These are phyloP conservation scores for Saccharomycopsis babjevae DNA, from an alignment of 805 yeast species.

Conservation along the genomic window DNA sequence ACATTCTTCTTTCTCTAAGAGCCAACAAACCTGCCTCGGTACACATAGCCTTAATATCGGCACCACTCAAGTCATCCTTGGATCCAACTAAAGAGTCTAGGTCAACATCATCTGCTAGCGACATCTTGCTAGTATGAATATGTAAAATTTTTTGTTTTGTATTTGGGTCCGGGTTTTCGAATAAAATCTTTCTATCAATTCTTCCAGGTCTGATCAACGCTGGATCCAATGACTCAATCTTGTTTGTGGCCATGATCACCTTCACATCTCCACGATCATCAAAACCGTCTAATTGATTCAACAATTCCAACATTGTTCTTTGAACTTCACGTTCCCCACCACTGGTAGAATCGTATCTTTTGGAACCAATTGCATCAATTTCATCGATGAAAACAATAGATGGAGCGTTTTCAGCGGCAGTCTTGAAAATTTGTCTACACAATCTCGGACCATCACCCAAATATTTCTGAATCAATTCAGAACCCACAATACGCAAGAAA, in stretches of 20 bases:
- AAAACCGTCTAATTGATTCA: constrained; percentile 93
- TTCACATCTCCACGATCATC: constrained; percentile 90
- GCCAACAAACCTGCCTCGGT: constrained; percentile 98
- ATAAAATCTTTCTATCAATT: constrained; percentile 92
- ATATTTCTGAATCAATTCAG: constrained; percentile 93
- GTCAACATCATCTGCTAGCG: constrained; percentile 86
- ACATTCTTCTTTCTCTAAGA: constrained; percentile 89
- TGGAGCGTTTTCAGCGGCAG: constrained; percentile 95
- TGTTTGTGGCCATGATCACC: constrained; percentile 95
- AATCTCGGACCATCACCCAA: constrained; percentile 97
- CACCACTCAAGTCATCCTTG: constrained; percentile 97
- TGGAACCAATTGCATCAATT: constrained; percentile 98
- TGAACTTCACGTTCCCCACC: constrained; percentile 96
- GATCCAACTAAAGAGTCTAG: constrained; percentile 87
- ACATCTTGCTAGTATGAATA: constrained; percentile 94
- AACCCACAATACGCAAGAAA: constrained; percentile 90
- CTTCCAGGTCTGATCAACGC: constrained; percentile 95
- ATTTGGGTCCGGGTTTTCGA: constrained; percentile 90
- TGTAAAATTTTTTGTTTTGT: constrained; percentile 90
- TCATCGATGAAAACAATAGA: constrained; percentile 98
- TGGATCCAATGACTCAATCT: constrained; percentile 89
- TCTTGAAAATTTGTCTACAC: constrained; percentile 87
- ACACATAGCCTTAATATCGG: constrained; percentile 94
- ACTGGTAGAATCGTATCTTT: constrained; percentile 76
- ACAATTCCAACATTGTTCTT: constrained; percentile 92